phyloP scores from a whole-genome alignment of 495 filamentous ascomycete genomes.

The Aspergillus nidulans region DNA sequence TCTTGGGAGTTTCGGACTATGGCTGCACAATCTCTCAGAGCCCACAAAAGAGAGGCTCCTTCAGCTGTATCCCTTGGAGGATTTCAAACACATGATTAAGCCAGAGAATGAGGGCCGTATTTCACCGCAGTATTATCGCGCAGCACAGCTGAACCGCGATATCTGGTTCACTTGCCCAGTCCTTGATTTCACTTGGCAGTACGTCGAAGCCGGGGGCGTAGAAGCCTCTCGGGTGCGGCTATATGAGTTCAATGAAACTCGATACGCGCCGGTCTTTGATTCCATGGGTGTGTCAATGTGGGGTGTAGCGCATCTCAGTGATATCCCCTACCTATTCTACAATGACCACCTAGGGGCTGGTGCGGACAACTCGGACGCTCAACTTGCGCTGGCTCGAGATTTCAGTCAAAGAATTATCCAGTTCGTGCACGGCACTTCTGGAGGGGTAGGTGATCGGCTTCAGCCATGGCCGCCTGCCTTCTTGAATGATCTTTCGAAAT shows the following conservation, averaged over 20 bases:
- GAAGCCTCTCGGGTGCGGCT: constrained; percentile 26
- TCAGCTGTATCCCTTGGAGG: constrained; percentile 33
- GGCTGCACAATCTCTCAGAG: constrained; percentile 18
- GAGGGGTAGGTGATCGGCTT: not conserved
- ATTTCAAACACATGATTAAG: constrained; percentile 29
- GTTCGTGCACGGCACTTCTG: not conserved
- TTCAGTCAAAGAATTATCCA: constrained; percentile 7
- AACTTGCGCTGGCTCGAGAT: constrained; percentile 11
- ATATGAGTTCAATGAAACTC: constrained; percentile 41
- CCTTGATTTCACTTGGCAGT: constrained; percentile 33
- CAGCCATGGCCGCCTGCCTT: constrained; percentile 6
- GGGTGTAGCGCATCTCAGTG: constrained; percentile 39
- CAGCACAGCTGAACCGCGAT: constrained; percentile 42
- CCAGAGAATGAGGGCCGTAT: constrained; percentile 12
- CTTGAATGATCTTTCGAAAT: not conserved
- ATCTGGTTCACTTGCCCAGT: constrained; percentile 44
- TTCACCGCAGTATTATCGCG: constrained; percentile 39
- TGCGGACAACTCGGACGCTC: constrained; percentile 19
- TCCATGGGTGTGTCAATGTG: constrained; percentile 27
- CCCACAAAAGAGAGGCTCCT: constrained; percentile 21
- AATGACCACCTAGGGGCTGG: constrained; percentile 18
- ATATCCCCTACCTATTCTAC: constrained; percentile 44
- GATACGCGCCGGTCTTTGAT: constrained; percentile 28
- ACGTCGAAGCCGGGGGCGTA: constrained; percentile 23
- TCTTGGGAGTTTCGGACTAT: constrained; percentile 23